Percentiles rank a stretch among this genome's conserved stretches.
Conservation (phyloP, 2,329 filamentous ascomycete genomes). For the Sclerotinia sclerotiorum region DNA sequence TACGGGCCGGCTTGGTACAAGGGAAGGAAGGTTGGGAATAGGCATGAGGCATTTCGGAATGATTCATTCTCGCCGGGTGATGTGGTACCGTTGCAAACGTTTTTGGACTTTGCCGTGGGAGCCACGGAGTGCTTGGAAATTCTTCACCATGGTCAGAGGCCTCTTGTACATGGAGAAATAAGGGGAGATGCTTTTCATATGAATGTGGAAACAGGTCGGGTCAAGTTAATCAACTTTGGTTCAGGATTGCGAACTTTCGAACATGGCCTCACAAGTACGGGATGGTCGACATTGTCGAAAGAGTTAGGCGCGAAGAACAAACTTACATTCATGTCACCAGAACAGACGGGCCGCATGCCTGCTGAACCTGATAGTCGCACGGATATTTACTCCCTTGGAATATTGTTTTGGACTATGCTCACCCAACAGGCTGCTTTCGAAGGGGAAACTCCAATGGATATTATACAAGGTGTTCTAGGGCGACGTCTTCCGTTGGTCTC, state of each 20-base stretch:
- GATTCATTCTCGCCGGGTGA: conserved; percentile 49
- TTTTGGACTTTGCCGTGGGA: conserved; percentile 89
- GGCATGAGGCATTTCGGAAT: conserved; percentile 38
- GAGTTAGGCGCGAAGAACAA: conserved; percentile 87
- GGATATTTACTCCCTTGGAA: conserved; percentile 89
- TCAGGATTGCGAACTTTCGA: conserved; percentile 87
- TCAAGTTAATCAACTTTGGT: conserved; percentile 82
- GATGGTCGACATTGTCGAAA: conserved; percentile 80
- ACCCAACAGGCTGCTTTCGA: conserved; percentile 79
- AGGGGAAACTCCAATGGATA: conserved; percentile 78
- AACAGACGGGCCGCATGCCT: conserved; percentile 90
- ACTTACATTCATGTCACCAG: conserved; percentile 86
- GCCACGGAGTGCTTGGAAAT: conserved; percentile 83
- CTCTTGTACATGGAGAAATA: conserved; percentile 81
- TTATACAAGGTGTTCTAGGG: conserved; percentile 84
- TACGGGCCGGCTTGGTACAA: conserved; percentile 75
- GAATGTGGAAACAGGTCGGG: conserved; percentile 65
- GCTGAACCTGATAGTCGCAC: conserved; percentile 89
- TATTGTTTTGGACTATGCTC: conserved; percentile 84
- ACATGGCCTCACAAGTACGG: conserved; percentile 79
- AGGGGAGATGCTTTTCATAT: conserved; percentile 90
- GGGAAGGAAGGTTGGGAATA: conserved; percentile 53
- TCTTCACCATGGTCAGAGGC: conserved; percentile 82
- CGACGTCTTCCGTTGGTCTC: conserved; percentile 76
- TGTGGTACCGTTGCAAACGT: conserved; percentile 69